Conservation (phyloP, 805 yeast genomes). For the Cyberlindnera amylophila region DNA sequence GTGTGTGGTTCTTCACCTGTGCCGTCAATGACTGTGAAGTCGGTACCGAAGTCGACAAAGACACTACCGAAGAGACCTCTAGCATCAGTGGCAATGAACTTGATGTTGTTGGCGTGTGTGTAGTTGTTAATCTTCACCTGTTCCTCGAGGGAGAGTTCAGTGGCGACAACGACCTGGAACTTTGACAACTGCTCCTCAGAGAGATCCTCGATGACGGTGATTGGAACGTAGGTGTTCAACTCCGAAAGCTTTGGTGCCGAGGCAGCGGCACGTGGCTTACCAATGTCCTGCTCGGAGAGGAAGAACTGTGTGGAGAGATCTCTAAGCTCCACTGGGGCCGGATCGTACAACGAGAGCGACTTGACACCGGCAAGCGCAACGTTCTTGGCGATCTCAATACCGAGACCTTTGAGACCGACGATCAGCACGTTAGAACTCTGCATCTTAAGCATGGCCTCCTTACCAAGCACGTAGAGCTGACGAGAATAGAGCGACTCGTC, state of each 20-base stretch:
- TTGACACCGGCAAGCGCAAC: slow-evolving; percentile 97
- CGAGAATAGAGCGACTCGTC: slow-evolving; percentile 96
- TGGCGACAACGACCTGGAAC: slow-evolving; percentile 83
- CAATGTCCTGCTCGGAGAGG: slow-evolving; percentile 66
- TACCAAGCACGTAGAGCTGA: slow-evolving; percentile 93
- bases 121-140: slow-evolving; percentile 72
- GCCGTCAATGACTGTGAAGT: slow-evolving; percentile 75
- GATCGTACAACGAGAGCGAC: slow-evolving; percentile 82
- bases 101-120: slow-evolving; percentile 70
- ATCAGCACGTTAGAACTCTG: slow-evolving; percentile 88
- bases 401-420: slow-evolving; percentile 88
- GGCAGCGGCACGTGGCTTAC: slow-evolving; percentile 70
- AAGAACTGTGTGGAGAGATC: slow-evolving; percentile 93
- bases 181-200: slow-evolving; percentile 48
- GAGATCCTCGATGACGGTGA: slow-evolving; percentile 57
- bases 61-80: slow-evolving; percentile 86
- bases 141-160: slow-evolving; percentile 66
- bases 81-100: slow-evolving; percentile 76
- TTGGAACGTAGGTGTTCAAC: slow-evolving; percentile 87
- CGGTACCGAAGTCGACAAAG: slow-evolving; percentile 86
- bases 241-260: slow-evolving; percentile 70
- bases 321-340: slow-evolving; percentile 54
- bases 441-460: slow-evolving; percentile 98
- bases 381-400: slow-evolving; percentile 94
- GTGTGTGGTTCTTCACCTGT: slow-evolving; percentile 90